Evolutionary conservation across 2,329 filamentous ascomycete species (phyloP).

Genomic region (Diaporthe velutina): DNA sequence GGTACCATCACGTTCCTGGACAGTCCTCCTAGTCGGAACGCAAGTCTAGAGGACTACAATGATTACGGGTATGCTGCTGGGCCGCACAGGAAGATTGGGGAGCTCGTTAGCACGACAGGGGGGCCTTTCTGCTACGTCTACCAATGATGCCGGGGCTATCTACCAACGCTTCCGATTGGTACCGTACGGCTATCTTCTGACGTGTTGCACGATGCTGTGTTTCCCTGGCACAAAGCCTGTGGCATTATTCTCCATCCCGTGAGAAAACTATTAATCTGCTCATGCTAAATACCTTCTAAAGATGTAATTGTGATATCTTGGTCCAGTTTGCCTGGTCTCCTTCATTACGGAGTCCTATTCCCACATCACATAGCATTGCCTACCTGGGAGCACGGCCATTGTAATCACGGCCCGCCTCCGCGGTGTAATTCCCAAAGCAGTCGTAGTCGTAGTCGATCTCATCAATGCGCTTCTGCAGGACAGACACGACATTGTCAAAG

Average conservation of each 20-base stretch:
- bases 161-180: not conserved
- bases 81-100: not conserved
- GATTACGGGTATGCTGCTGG: constrained; percentile 28
- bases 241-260: too few relatives aligned
- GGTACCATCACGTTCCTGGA: constrained; percentile 30
- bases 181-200: not conserved
- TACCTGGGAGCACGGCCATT: constrained; percentile 48
- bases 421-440: constrained; percentile 48
- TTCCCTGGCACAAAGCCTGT: too few relatives aligned
- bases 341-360: not conserved
- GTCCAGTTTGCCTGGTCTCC: not conserved
- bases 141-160: not conserved
- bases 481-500: constrained; percentile 49
- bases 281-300: too few relatives aligned
- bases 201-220: not conserved
- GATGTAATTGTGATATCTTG: not conserved
- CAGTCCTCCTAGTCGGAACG: not conserved
- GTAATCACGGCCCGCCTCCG: constrained; percentile 46
- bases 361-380: not conserved
- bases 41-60: constrained; percentile 7
- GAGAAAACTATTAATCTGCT: too few relatives aligned
- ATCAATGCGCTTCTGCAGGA: constrained; percentile 47
- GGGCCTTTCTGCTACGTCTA: constrained; percentile 40
- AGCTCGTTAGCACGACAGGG: not conserved
- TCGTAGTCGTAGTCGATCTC: constrained; percentile 50